Percentiles rank a stretch among this genome's conserved stretches.
phyloP scores from a whole-genome alignment of 768 basidiomycete species.

The Tremella mesenterica region DNA sequence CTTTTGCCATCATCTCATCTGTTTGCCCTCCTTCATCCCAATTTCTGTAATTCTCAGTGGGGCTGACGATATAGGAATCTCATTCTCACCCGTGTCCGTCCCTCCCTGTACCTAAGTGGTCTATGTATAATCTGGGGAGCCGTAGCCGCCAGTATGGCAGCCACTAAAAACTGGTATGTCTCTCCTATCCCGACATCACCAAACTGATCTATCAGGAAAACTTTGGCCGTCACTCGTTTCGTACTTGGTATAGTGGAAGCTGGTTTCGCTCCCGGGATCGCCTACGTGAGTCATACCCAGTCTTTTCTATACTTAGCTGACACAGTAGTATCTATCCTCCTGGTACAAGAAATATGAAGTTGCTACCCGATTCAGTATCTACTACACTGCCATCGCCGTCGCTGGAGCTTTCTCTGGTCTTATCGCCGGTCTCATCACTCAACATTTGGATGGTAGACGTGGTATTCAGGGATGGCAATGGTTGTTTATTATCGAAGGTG shows the following conservation, averaged over 20 bases:
- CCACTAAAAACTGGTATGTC: conserved; percentile 23
- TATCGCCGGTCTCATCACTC: conserved; percentile 43
- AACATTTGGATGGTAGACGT: conserved; percentile 36
- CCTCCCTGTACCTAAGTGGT: conserved; percentile 37
- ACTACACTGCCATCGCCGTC: conserved; percentile 29
- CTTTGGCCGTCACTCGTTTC: conserved; percentile 32
- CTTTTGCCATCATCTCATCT: too few relatives aligned
- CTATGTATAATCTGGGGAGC: conserved; percentile 42
- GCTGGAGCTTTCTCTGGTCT: conserved; percentile 45
- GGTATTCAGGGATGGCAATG: conserved; percentile 40
- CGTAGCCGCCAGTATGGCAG: conserved; percentile 40
- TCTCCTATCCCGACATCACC: background rate
- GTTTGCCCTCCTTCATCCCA: too few relatives aligned
- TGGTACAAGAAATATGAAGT: conserved; percentile 41
- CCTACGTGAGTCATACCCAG: conserved; percentile 16
- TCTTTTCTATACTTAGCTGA: background rate
- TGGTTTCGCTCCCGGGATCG: conserved; percentile 23
- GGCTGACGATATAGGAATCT: too few relatives aligned
- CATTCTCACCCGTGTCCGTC: conserved; percentile 35
- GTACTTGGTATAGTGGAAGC: conserved; percentile 14
- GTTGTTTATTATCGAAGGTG: conserved; percentile 35
- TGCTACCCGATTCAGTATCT: conserved; percentile 40
- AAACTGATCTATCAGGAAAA: background rate
- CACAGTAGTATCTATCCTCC: background rate
- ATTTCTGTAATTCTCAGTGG: too few relatives aligned